phyloP scores from a whole-genome alignment of 1,139 yeast species.

The Hyphopichia buzzinii region DNA sequence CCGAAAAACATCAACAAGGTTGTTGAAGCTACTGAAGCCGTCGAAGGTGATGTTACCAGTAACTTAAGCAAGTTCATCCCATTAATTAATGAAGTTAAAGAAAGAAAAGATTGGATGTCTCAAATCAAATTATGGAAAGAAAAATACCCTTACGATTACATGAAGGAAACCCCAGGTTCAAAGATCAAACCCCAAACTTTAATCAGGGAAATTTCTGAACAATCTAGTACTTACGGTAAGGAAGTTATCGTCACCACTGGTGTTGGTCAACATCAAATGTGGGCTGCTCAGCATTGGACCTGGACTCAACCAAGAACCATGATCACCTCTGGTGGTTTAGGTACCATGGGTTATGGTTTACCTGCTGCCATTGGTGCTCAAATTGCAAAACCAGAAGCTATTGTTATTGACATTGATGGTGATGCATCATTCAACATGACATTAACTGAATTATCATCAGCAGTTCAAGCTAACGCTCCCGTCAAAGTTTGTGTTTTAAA shows the following conservation, averaged over 20 bases:
- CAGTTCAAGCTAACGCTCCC: slow-evolving; percentile 91
- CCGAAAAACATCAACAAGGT: slow-evolving; percentile 98
- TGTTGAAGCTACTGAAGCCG: slow-evolving; percentile 93
- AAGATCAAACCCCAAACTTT: slow-evolving; percentile 92
- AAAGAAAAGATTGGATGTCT: slow-evolving; percentile 78
- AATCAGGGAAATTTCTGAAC: slow-evolving; percentile 71
- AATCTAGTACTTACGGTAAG: slow-evolving; percentile 64
- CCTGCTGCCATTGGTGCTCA: slow-evolving; percentile 99
- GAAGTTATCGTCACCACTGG: slow-evolving; percentile 92
- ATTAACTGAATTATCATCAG: slow-evolving; percentile 85
- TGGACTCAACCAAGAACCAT: slow-evolving; percentile 91
- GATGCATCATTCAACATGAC: slow-evolving; percentile 99
- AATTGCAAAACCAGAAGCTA: slow-evolving; percentile 90
- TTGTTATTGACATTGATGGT: slow-evolving; percentile 96
- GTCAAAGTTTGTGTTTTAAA: slow-evolving; percentile 85
- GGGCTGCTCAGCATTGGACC: slow-evolving; percentile 98
- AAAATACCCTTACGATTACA: slow-evolving; percentile 82
- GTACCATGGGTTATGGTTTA: slow-evolving; percentile 97
- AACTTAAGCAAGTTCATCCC: slow-evolving; percentile 76
- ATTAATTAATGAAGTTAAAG: slow-evolving; percentile 54
- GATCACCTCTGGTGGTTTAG: slow-evolving; percentile 97
- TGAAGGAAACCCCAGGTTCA: slow-evolving; percentile 72
- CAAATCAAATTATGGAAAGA: slow-evolving; percentile 78
- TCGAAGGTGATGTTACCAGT: slow-evolving; percentile 90
- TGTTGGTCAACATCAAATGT: slow-evolving; percentile 99